These are phyloP conservation scores for Carex parvula DNA, from an alignment of 176 grass and related monocot genomes.

Conservation along the genomic window DNA sequence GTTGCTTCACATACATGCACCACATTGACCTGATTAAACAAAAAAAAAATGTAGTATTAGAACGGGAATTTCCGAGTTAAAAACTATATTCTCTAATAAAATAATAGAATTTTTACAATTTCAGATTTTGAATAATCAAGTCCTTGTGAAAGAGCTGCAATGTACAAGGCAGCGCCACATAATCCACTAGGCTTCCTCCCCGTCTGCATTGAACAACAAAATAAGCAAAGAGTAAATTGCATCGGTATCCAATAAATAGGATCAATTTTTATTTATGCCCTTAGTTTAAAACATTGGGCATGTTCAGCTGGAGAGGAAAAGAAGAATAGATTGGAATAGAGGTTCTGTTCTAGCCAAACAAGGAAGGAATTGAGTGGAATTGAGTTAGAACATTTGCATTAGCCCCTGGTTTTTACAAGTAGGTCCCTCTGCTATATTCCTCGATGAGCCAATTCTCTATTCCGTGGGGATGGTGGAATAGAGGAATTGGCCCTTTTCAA, in stretches of 20 bases:
- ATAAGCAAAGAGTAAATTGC: conserved; percentile 6
- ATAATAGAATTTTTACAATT: conserved; percentile 57
- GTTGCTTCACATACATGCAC: conserved; percentile 91
- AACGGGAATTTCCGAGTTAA: neutral
- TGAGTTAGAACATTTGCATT: no score
- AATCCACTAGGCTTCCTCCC: conserved; percentile 90
- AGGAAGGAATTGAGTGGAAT: no score
- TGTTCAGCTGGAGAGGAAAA: no score
- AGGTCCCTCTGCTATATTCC: no score
- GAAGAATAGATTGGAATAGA: no score
- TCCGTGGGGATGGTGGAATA: no score
- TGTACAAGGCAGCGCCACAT: conserved; percentile 93
- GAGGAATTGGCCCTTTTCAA: no score
- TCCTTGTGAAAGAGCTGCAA: conserved; percentile 70
- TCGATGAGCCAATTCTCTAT: no score
- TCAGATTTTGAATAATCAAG: conserved; percentile 68
- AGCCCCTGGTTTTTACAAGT: no score
- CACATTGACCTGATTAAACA: conserved; percentile 58
- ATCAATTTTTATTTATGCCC: neutral
- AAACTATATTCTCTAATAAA: conserved; percentile 23
- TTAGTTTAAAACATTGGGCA: neutral
- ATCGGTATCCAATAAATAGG: neutral
- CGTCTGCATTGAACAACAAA: conserved; percentile 48
- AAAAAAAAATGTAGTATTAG: conserved; percentile 15
- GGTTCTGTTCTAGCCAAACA: no score